These are phyloP conservation scores for Colletotrichum sp. DNA, from an alignment of 2,329 filamentous ascomycete species.

Conservation along the genomic window DNA sequence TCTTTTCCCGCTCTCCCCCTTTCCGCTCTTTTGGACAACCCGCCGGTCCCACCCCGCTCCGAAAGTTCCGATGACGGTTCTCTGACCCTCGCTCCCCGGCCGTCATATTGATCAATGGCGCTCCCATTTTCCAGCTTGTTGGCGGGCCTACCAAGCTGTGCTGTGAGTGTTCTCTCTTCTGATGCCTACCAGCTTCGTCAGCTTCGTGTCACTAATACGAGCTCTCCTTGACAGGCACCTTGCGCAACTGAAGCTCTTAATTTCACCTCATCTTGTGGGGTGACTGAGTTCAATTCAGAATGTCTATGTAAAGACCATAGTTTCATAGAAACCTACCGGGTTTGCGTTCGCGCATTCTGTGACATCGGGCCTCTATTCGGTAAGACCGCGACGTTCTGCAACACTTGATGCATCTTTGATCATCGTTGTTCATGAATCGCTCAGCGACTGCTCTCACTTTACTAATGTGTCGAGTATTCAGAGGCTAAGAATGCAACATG, in stretches of 20 bases:
- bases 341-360: not conserved
- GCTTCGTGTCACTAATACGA: not conserved
- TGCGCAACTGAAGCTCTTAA: constrained; percentile 1
- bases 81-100: not conserved
- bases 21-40: not conserved
- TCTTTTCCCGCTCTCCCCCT: not conserved
- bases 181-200: not conserved
- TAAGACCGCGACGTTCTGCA: not conserved
- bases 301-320: not conserved
- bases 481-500: constrained; percentile 10
- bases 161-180: not conserved
- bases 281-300: not conserved
- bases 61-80: not conserved
- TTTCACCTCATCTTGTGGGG: not conserved
- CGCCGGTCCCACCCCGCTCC: not conserved
- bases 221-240: not conserved
- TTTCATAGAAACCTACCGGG: not conserved
- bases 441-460: not conserved
- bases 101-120: not conserved
- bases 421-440: not conserved
- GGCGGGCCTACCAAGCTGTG: not conserved
- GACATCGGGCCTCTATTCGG: not conserved
- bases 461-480: not conserved
- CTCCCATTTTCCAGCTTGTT: not conserved
- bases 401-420: not conserved